phyloP scores from a whole-genome alignment of 352 stramenopile genomes.

The Globisporangium recalcitrans region DNA sequence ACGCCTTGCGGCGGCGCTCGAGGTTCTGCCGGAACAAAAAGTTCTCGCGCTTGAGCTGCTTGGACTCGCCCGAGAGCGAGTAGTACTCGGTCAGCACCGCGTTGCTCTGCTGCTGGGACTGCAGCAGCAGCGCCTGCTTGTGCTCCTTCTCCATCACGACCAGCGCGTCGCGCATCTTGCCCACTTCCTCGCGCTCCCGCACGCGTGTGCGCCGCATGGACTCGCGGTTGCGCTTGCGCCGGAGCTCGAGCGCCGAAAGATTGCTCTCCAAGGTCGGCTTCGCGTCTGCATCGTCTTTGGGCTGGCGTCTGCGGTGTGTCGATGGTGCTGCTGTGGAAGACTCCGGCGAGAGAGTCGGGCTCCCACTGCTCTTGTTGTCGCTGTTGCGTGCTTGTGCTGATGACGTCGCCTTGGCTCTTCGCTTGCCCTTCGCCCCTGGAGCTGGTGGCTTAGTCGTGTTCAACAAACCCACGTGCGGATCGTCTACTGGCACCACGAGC shows the following conservation, averaged over 20 bases:
- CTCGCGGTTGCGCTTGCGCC: slow-evolving; percentile 36
- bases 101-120: slow-evolving; percentile 9
- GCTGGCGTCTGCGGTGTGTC: background rate
- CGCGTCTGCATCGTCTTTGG: too few relatives aligned
- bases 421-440: background rate
- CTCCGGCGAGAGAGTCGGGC: background rate
- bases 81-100: slow-evolving; percentile 25
- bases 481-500: background rate
- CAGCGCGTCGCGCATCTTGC: slow-evolving; percentile 27
- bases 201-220: slow-evolving; percentile 37
- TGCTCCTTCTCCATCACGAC: slow-evolving; percentile 37
- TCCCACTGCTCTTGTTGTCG: background rate
- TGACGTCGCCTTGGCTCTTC: background rate
- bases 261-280: background rate
- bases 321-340: background rate
- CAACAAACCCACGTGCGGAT: background rate
- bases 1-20: slow-evolving; percentile 26
- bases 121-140: slow-evolving; percentile 18
- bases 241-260: slow-evolving; percentile 21
- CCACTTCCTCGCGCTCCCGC: slow-evolving; percentile 31
- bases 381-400: too few relatives aligned
- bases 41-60: slow-evolving; percentile 31
- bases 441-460: background rate
- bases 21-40: slow-evolving; percentile 37
- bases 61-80: slow-evolving; percentile 28